Evolutionary conservation across 2,329 filamentous ascomycete genomes (phyloP), one percentile per base, ranked within the genome.

Genomic region (Pseudogymnoascus sp.): DNA sequence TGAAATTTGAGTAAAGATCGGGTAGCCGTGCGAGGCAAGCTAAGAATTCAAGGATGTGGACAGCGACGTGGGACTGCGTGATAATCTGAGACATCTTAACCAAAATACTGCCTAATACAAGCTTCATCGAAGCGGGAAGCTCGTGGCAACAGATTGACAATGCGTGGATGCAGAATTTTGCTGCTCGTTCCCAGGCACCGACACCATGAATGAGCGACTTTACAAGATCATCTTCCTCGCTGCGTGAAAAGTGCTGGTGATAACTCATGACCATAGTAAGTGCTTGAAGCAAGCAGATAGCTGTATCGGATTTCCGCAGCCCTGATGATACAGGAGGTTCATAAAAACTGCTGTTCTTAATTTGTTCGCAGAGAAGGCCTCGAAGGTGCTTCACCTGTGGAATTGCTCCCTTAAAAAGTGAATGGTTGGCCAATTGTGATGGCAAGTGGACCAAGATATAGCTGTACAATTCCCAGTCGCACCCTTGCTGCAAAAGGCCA

Each of bases 41-140:
- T n/a, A 99, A 79, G 70, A 99, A 97, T 71, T 99, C 94, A 59
- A 99, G 80, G 64, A 99, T 96, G 71, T 99, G 94, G 65, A 97
- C 89, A 8, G 93, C 92, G 36, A 97, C 89, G 62, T 92, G 86
- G 5, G 91, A 87, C 70, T 96, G 92, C 0, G 94, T 97, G 70
- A 99, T 96, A 70, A 97, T 95, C 68, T 92, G 91, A 1, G 92
- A 89, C 90, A 99, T 96, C 72, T 91, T 93, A 70, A 92, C 89
- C 62, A 99, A 80, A 67, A 97, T 91, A 51, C 86, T 89, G 51
- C 93, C 89, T 64, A 97, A 80, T 17, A 87, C 88, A 72, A 93
- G 96, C 71, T 89, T 91, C 60, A 92, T 90, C 10, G 93, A 93
- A 15, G 89, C 82, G 2, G 94, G 92, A 27, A 97, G 83, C 74